A percentile compares a stretch with the other conserved stretches of the same genome.
Evolutionary conservation across 2,329 filamentous ascomycete genomes (phyloP).

Genomic region (Knoxdaviesia capensis): DNA sequence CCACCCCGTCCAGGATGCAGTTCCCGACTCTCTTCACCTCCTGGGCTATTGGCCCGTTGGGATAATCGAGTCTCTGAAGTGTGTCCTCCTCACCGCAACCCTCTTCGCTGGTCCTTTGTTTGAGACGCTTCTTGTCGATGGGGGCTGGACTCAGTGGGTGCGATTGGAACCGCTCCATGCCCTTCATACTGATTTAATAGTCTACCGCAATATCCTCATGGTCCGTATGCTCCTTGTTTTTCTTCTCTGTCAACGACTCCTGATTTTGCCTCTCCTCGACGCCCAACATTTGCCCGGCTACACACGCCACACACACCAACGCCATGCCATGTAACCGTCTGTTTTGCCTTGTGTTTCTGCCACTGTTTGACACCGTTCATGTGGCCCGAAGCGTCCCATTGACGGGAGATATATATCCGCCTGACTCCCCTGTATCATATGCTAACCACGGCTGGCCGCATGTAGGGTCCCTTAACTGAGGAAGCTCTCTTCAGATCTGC

Average conservation of each 20-base stretch:
- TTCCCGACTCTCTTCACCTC: slow-evolving; percentile 35
- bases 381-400: too few species aligned
- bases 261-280: too few species aligned
- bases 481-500: slow-evolving; percentile 85
- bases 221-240: slow-evolving; percentile 27
- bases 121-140: slow-evolving; percentile 55
- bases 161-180: slow-evolving; percentile 32
- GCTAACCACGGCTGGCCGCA: neutral
- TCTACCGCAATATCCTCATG: slow-evolving; percentile 72
- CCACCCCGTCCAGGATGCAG: slow-evolving; percentile 13
- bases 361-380: too few species aligned
- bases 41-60: slow-evolving; percentile 70
- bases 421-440: neutral
- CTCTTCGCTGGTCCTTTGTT: slow-evolving; percentile 76
- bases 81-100: slow-evolving; percentile 50
- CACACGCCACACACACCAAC: too few species aligned
- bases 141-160: slow-evolving; percentile 46
- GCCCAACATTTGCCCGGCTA: too few species aligned
- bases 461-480: slow-evolving; percentile 60
- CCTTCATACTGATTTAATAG: slow-evolving; percentile 52
- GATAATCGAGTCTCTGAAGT: slow-evolving; percentile 38
- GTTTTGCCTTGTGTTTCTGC: too few species aligned
- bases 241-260: neutral
- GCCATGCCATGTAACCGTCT: too few species aligned
- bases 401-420: too few species aligned